Base-by-base conservation (phyloP, 345 rosid species). In the Arabis alpina region DNA sequence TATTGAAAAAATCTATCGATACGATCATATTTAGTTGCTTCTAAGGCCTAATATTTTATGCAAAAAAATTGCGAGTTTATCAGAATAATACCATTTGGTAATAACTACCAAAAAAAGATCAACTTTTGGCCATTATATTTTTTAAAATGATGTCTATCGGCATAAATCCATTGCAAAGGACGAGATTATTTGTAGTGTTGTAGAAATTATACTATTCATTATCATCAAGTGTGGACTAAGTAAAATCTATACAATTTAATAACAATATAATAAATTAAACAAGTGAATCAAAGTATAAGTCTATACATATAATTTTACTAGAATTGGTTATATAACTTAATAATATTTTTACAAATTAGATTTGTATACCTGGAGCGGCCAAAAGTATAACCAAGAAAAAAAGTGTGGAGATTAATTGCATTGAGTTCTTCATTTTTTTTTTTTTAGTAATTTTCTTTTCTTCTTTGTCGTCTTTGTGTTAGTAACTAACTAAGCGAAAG, bases 381-480 rank as follows among this genome's bases (percentile, higher is more conserved):
- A 55, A 0, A 23, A 68, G 19, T 34, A 68, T 10, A 16, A n/a
- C 2, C n/a, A 68, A 1, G 8, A 68, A 57, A 9, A 55, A 13
- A 12, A 56, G 8, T 3, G n/a, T 45, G 23, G 25, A 34, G 6
- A 55, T 45, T 4, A 45, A 44, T 2, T 23, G 24, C 25, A 55
- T n/a, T 13, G 12, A 48, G 4, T 25, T 47, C 28, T 68, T 68
- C 65, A 57, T 54, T 15, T 66, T 64, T 2, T 43, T 13, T n/a
- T 19, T 19, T 0, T 19, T 19, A 19, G 23, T 19, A 19, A 19
- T 19, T 19, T 19, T 19, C 23, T 19, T 19, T 19, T 19, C 23
- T 19, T 19, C 1, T 19, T 19, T 19, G 23, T 19, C 23, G 23
- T 19, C 23, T 19, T 19, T 19, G 8, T 15, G 5, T 10, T 43